A percentile compares a stretch with the other conserved stretches of the same genome.
Conservation (phyloP, 148 eudicot genomes). For the Limonium bicolor region DNA sequence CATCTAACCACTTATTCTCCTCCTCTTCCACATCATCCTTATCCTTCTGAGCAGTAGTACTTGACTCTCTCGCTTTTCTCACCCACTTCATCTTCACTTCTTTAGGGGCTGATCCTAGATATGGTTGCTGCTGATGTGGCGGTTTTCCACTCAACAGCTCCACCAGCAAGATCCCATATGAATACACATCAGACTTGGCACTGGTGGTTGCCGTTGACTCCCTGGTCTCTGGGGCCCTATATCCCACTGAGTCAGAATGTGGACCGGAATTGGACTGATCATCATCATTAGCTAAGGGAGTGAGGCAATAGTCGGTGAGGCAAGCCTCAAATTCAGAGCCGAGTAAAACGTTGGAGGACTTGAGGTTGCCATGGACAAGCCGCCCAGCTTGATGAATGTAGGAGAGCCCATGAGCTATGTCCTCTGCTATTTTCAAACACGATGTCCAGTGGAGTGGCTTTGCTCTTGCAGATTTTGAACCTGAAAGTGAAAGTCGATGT, state of each 20-base stretch:
- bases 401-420: conserved; percentile 67
- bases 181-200: conserved; percentile 48
- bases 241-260: conserved; percentile 21
- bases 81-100: conserved; percentile 50
- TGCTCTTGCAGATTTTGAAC: conserved; percentile 53
- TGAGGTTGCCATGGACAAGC: conserved; percentile 66
- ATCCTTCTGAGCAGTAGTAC: no score
- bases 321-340: conserved; percentile 79
- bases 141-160: conserved; percentile 62
- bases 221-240: conserved; percentile 47
- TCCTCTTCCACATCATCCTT: conserved; percentile 20
- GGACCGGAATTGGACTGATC: conserved; percentile 4
- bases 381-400: conserved; percentile 80
- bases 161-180: conserved; percentile 49
- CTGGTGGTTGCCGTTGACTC: conserved; percentile 16
- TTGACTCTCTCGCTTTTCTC: conserved; percentile 28
- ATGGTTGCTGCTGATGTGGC: conserved; percentile 39
- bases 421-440: conserved; percentile 80
- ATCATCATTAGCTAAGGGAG: conserved; percentile 12
- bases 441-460: conserved; percentile 89
- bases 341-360: conserved; percentile 61
- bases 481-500: conserved; percentile 15
- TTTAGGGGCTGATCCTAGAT: conserved; percentile 16
- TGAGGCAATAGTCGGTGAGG: conserved; percentile 57
- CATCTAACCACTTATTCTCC: conserved; percentile 36